A percentile compares a stretch with the other conserved stretches of the same genome.
Conservation (phyloP, 2,329 filamentous ascomycete genomes). For the Zymoseptoria ardabiliae region DNA sequence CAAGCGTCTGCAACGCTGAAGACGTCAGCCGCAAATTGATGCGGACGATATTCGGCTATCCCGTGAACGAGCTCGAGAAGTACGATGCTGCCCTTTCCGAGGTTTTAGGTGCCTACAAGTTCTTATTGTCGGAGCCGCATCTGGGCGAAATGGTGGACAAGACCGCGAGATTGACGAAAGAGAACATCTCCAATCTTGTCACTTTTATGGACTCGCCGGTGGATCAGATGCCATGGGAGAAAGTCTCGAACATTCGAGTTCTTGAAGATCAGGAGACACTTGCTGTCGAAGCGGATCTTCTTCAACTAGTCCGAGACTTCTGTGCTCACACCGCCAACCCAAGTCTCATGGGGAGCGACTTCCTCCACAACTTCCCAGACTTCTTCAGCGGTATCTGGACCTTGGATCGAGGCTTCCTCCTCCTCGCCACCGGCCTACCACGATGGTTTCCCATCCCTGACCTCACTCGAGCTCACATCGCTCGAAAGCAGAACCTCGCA, state of each 20-base stretch:
- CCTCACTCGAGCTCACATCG: slow-evolving; percentile 41
- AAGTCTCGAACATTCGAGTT: slow-evolving; percentile 39
- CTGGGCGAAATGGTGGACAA: slow-evolving; percentile 35
- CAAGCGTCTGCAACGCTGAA: slow-evolving; percentile 25
- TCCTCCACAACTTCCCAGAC: slow-evolving; percentile 45
- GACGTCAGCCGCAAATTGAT: slow-evolving; percentile 23
- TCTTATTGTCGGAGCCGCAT: slow-evolving; percentile 44
- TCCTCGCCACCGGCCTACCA: slow-evolving; percentile 49
- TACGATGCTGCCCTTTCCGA: slow-evolving; percentile 34
- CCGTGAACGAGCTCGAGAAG: slow-evolving; percentile 27
- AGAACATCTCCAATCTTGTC: slow-evolving; percentile 48
- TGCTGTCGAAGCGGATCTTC: slow-evolving; percentile 45
- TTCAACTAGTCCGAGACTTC: slow-evolving; percentile 50
- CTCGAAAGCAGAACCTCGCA: slow-evolving; percentile 23
- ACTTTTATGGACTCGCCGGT: slow-evolving; percentile 53
- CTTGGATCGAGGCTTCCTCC: slow-evolving; percentile 48
- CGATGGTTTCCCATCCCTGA: slow-evolving; percentile 49
- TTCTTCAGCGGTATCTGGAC: slow-evolving; percentile 50
- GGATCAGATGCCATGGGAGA: slow-evolving; percentile 58
- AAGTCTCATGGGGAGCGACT: slow-evolving; percentile 47
- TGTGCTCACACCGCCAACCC: slow-evolving; percentile 45
- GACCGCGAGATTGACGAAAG: slow-evolving; percentile 35
- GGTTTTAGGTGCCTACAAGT: slow-evolving; percentile 26
- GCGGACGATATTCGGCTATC: slow-evolving; percentile 37
- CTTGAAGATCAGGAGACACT: slow-evolving; percentile 9